Evolutionary conservation across 2,329 filamentous ascomycete genomes (phyloP).

Genomic region (Aspergillus hortae): DNA sequence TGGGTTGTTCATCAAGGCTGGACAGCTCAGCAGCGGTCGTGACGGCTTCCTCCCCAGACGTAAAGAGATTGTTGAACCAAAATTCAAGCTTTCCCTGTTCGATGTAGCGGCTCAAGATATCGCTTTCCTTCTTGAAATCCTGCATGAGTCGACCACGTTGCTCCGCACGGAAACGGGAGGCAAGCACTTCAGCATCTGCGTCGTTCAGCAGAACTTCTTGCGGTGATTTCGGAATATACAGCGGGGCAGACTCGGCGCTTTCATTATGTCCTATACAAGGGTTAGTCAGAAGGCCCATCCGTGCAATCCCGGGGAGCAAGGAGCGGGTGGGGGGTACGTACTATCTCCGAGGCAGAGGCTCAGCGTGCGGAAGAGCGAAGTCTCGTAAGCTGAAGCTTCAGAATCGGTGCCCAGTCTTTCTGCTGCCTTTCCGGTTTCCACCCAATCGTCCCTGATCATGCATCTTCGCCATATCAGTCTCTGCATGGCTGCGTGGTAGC

Average conservation of each 20-base stretch:
- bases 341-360: slow-evolving; percentile 58
- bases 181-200: slow-evolving; percentile 49
- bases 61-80: slow-evolving; percentile 54
- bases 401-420: slow-evolving; percentile 69
- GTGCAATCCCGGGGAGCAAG: too few relatives aligned
- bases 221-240: slow-evolving; percentile 25
- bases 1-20: background rate
- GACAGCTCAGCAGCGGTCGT: background rate
- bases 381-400: slow-evolving; percentile 59
- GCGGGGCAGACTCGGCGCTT: slow-evolving; percentile 11
- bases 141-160: slow-evolving; percentile 65
- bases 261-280: slow-evolving; percentile 12
- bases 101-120: slow-evolving; percentile 60
- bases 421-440: slow-evolving; percentile 70
- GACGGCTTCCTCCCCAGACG: slow-evolving; percentile 16
- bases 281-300: background rate
- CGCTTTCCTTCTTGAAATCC: slow-evolving; percentile 71
- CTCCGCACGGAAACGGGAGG: slow-evolving; percentile 54
- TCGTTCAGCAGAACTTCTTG: slow-evolving; percentile 26
- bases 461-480: slow-evolving; percentile 77
- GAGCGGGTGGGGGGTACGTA: slow-evolving; percentile 3
- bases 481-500: slow-evolving; percentile 23
- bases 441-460: slow-evolving; percentile 82
- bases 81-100: slow-evolving; percentile 66
- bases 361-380: slow-evolving; percentile 66